A percentile compares a stretch with the other conserved stretches of the same genome.
Evolutionary conservation across 192 early-diverging fungal genomes (phyloP).

Genomic region (Pecoramyces ruminantium): DNA sequence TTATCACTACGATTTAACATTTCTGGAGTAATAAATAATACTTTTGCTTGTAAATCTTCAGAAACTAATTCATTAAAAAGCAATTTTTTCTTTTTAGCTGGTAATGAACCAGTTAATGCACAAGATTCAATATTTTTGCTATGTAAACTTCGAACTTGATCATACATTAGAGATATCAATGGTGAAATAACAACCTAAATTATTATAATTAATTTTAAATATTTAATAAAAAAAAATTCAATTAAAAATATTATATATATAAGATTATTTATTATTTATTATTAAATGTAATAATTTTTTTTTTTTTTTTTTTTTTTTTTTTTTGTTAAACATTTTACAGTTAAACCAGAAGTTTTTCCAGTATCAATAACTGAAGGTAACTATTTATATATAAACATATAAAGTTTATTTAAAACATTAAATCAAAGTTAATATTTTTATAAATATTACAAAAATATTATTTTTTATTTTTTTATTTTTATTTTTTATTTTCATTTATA

Average conservation of each 20-base stretch:
- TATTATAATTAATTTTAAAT: too few relatives aligned
- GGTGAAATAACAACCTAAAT: slow-evolving; percentile 63
- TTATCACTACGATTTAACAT: background rate
- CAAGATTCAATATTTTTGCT: background rate
- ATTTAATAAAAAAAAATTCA: too few relatives aligned
- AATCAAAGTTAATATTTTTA: too few relatives aligned
- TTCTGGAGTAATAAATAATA: slow-evolving; percentile 2
- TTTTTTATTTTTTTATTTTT: too few relatives aligned
- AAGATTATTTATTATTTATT: background rate
- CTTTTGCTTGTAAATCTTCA: background rate
- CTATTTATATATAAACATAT: background rate
- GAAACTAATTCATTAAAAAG: background rate
- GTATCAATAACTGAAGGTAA: background rate
- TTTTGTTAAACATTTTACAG: too few relatives aligned
- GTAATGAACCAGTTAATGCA: background rate
- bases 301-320: too few relatives aligned
- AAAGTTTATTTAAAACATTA: too few relatives aligned
- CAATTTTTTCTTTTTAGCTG: background rate
- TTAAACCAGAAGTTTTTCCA: background rate
- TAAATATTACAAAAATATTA: too few relatives aligned
- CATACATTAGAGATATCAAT: slow-evolving; percentile 85
- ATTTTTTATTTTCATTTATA: too few relatives aligned
- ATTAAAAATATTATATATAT: background rate
- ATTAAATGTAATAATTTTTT: too few relatives aligned
- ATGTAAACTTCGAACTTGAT: slow-evolving; percentile 70